A percentile compares a stretch with the other conserved stretches of the same genome.
phyloP scores from a whole-genome alignment of 805 yeast genomes.

The Priceomyces castillae region DNA sequence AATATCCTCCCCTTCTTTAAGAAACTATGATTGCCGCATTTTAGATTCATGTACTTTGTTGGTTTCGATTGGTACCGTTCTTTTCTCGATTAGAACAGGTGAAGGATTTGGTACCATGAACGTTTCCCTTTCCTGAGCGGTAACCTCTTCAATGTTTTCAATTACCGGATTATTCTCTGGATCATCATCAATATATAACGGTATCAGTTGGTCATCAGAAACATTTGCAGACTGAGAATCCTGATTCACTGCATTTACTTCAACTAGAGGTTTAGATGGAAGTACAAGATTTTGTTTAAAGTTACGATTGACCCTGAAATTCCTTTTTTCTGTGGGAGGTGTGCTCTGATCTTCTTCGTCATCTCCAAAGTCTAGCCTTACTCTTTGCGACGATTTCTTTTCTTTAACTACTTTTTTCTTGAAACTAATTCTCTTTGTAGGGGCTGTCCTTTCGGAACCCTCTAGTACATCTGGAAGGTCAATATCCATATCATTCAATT shows the following conservation, averaged over 20 bases:
- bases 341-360: constrained; percentile 14
- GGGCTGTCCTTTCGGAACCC: background rate
- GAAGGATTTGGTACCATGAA: background rate
- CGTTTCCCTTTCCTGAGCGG: background rate
- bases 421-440: constrained; percentile 3
- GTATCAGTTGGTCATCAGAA: background rate
- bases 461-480: background rate
- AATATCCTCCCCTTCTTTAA: too few species aligned
- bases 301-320: constrained; percentile 19
- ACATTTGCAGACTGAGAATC: background rate
- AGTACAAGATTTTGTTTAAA: background rate
- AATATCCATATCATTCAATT: constrained; percentile 1
- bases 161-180: constrained; percentile 16
- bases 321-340: constrained; percentile 12
- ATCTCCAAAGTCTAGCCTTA: constrained; percentile 15
- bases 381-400: constrained; percentile 6
- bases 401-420: constrained; percentile 11
- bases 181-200: constrained; percentile 6
- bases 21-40: too few species aligned
- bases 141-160: constrained; percentile 9
- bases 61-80: constrained; percentile 5
- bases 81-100: constrained; percentile 1
- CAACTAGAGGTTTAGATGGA: background rate
- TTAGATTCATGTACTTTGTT: too few species aligned
- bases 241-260: background rate